These are phyloP conservation scores for Trichoderma lentiforme DNA, from an alignment of 2,329 filamentous ascomycete species.

Conservation along the genomic window DNA sequence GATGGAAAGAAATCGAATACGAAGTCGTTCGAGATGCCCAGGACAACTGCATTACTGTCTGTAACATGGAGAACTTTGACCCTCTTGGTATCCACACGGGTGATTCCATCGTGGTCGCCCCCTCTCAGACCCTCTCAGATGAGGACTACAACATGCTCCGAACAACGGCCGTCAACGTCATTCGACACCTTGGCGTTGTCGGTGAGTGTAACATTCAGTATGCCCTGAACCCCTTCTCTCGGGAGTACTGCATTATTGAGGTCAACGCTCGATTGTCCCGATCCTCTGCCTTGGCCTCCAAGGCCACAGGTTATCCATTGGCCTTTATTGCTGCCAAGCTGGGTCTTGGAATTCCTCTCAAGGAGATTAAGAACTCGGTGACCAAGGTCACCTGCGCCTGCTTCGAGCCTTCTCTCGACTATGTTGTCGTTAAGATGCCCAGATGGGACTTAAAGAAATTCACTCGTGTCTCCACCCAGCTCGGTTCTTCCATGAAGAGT, in stretches of 20 bases:
- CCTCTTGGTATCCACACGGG: constrained; percentile 96
- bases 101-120: constrained; percentile 96
- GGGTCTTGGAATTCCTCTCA: constrained; percentile 88
- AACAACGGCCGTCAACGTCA: constrained; percentile 94
- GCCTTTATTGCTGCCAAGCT: constrained; percentile 97
- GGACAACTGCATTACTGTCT: constrained; percentile 99
- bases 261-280: constrained; percentile 95
- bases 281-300: constrained; percentile 92
- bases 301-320: constrained; percentile 93
- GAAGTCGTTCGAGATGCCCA: constrained; percentile 93
- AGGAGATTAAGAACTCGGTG: constrained; percentile 94
- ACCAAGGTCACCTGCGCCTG: constrained; percentile 95
- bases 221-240: constrained; percentile 89
- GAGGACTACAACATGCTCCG: constrained; percentile 99
- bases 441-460: constrained; percentile 99
- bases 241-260: constrained; percentile 98
- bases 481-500: constrained; percentile 99
- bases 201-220: constrained; percentile 99
- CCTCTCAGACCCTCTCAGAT: constrained; percentile 92
- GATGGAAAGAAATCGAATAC: constrained; percentile 99
- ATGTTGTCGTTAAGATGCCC: constrained; percentile 98
- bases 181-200: constrained; percentile 93
- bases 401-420: constrained; percentile 97
- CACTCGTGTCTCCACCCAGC: constrained; percentile 88
- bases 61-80: constrained; percentile 99